Percentiles rank a stretch among this genome's conserved stretches.
Evolutionary conservation across 2,329 filamentous ascomycete genomes (phyloP).

Genomic region (Ascochyta lentis): DNA sequence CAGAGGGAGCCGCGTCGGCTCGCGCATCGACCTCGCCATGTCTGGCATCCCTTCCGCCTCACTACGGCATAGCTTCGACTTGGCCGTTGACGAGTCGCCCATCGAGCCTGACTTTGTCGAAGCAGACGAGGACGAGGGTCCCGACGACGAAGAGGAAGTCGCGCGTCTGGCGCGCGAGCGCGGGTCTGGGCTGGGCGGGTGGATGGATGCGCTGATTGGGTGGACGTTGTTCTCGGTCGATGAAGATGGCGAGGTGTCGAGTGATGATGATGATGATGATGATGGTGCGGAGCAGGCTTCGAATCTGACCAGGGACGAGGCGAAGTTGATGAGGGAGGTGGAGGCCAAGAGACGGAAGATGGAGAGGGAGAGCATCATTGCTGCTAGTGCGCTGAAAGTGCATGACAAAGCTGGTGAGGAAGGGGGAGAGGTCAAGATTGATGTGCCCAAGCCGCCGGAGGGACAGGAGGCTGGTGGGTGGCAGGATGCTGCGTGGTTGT

Average conservation of each 20-base stretch:
- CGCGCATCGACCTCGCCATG: slow-evolving; percentile 48
- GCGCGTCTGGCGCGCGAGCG: slow-evolving; percentile 58
- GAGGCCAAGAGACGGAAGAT: slow-evolving; percentile 47
- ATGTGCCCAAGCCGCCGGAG: slow-evolving; percentile 20
- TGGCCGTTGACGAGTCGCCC: slow-evolving; percentile 32
- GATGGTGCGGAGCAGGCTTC: slow-evolving; percentile 28
- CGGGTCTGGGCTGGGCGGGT: slow-evolving; percentile 62
- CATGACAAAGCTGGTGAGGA: slow-evolving; percentile 33
- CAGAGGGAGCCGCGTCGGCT: slow-evolving; percentile 43
- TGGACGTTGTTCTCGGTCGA: slow-evolving; percentile 64
- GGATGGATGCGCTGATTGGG: slow-evolving; percentile 65
- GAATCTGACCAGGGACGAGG: slow-evolving; percentile 45
- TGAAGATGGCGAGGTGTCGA: slow-evolving; percentile 53
- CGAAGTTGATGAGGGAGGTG: slow-evolving; percentile 45
- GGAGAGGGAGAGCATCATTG: slow-evolving; percentile 46
- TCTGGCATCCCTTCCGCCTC: slow-evolving; percentile 31
- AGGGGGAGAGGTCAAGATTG: slow-evolving; percentile 22
- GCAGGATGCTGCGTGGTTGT: slow-evolving; percentile 65
- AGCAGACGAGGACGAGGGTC: slow-evolving; percentile 46
- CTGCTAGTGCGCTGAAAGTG: slow-evolving; percentile 47
- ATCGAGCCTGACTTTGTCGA: slow-evolving; percentile 61
- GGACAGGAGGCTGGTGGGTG: slow-evolving; percentile 56
- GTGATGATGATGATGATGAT: slow-evolving; percentile 30
- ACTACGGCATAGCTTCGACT: slow-evolving; percentile 40
- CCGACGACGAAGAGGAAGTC: slow-evolving; percentile 61